Evolutionary conservation across 2,329 filamentous ascomycete genomes (phyloP), one percentile per base, ranked within the genome.

Genomic region (Aureobasidium vineae): DNA sequence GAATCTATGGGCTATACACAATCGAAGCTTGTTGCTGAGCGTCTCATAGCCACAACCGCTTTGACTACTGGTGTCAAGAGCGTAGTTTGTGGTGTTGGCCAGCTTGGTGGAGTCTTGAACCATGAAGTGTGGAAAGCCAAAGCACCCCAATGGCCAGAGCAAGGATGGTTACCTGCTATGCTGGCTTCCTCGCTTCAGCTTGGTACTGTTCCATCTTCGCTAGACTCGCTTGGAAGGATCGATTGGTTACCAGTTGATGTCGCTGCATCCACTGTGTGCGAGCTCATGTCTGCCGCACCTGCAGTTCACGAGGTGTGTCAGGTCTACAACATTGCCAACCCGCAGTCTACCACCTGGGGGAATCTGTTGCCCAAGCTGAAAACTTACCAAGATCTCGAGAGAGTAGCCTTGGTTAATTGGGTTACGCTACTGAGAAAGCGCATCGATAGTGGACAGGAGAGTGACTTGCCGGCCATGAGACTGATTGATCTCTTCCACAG

Each of bases 161-260:
- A 83, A 13, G 85, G 88, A 68, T 87, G 84, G 82, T 72, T 88
- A 2, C 86, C 86, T 0, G 75, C 70, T 31, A 63, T 81, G 26
- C 69, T 80, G 16, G 77, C 79, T 0, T 84, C 82, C 56, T 86
- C 83, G 0, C 72, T 81, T 8, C 73, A 80, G 56, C 73, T 87
- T 0, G 79, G 80, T 0, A 72, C 78, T 4, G 70, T 87, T 1
- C 85, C 85, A 0, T 66, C 67, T 0, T 72, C 75, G 1, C 75
- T 86, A 0, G 84, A 82, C 0, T 66, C 70, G 1, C 75, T 79
- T 72, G 72, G 79, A 2, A 72, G 71, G 0, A 76, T 86, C 1
- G 83, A 86, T 71, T 87, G 85, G 85, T 76, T 83, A 1, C 83
- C 85, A 0, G 77, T 84, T 15, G 84, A 83, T 64, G 50, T 68